Base-by-base conservation (phyloP, 106 monocot species). In the Gastrodia elata region DNA sequence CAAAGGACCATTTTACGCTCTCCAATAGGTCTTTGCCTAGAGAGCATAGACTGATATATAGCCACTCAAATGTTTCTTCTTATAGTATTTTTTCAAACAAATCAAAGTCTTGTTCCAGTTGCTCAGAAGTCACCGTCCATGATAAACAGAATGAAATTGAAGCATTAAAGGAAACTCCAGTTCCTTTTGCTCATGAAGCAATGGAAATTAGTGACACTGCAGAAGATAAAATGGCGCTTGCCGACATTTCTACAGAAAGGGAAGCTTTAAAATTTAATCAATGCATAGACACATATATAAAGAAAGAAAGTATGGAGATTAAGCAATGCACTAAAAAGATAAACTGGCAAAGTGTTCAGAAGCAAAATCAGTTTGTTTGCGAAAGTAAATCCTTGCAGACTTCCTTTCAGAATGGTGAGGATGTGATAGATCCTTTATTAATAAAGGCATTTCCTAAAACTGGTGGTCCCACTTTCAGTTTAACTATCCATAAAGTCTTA, bases 11-110 rank as follows among this genome's bases (percentile, higher is more conserved):
- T 69, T 43, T 28, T 13, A 68, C 52, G 4, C 39, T 38, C 10
- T 37, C 68, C 55, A 30, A 5, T 22, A 38, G 38, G 33, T 16
- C 30, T n/a, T 69, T 55, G 4, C 69, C 69, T 22, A 41, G n/a
- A 55, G 72, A 72, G 64, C 71, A 61, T 71, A 78, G 71, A 78
- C 33, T 42, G 55, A 59, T 38, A 78, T 72, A n/a, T 72, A 78
- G 43, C 6, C 38, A 57, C 3, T 77, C 36, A 71, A 77, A 69
- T 65, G 38, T 4, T 16, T 40, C 40, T 11, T 42, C 40, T 64
- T 39, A 41, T 28, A 15, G 39, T 39, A 75, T 64, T 64, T 41
- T 42, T 65, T 14, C 46, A 24, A 40, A 69, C 41, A 41, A 39
- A 39, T 43, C 38, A 0, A 67, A 67, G 67, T 67, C 67, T 67